Evolutionary conservation across 805 yeast species (phyloP).

Genomic region (Candida lessepsii): DNA sequence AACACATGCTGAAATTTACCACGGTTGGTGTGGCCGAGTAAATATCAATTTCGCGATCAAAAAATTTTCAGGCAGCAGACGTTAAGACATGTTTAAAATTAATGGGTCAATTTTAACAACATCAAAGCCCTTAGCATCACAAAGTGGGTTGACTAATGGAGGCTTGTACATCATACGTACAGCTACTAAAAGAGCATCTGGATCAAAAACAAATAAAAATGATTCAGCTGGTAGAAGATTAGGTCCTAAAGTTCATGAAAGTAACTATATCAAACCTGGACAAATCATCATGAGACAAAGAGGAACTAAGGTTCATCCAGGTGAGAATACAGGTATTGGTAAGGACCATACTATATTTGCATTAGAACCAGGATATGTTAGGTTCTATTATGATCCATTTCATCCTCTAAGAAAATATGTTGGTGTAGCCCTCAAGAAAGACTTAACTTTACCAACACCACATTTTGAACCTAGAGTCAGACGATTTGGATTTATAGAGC

Average conservation of each 20-base stretch:
- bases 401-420: constrained; percentile 90
- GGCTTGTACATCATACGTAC: constrained; percentile 52
- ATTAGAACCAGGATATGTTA: constrained; percentile 86
- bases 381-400: constrained; percentile 91
- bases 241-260: constrained; percentile 87
- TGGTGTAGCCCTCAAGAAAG: constrained; percentile 75
- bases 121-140: constrained; percentile 1
- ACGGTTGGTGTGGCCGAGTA: neutral
- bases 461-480: constrained; percentile 89
- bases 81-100: constrained; percentile 1
- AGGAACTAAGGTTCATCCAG: constrained; percentile 93
- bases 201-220: constrained; percentile 89
- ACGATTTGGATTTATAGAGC: constrained; percentile 70
- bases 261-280: constrained; percentile 72
- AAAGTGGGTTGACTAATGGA: neutral
- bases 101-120: constrained; percentile 1
- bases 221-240: constrained; percentile 94
- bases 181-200: constrained; percentile 92
- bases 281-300: constrained; percentile 90
- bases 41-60: constrained; percentile 8
- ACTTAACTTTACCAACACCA: constrained; percentile 72
- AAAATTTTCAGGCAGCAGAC: constrained; percentile 7
- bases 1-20: constrained; percentile 5
- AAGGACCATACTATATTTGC: constrained; percentile 93
- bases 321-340: constrained; percentile 87